These are phyloP conservation scores for Lyophyllum semitale DNA, from an alignment of 768 basidiomycete species.

Conservation along the genomic window DNA sequence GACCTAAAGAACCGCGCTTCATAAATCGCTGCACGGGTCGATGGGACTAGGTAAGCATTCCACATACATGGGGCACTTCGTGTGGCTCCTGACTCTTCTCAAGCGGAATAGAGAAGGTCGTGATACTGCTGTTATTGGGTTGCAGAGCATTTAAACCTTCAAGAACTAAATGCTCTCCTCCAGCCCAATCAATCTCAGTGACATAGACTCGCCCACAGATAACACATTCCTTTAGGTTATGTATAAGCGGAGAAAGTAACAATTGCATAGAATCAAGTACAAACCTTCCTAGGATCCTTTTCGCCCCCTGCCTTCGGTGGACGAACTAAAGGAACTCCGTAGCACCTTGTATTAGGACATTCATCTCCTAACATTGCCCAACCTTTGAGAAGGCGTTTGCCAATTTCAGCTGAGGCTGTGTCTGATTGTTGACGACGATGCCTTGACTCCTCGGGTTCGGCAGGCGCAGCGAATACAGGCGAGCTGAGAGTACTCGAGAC, in stretches of 20 bases:
- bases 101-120: background rate
- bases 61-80: slow-evolving; percentile 11
- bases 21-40: background rate
- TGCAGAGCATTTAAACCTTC: slow-evolving; percentile 4
- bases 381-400: slow-evolving; percentile 72
- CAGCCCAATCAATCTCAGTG: slow-evolving; percentile 52
- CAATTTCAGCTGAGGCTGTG: slow-evolving; percentile 76
- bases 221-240: slow-evolving; percentile 67
- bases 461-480: slow-evolving; percentile 62
- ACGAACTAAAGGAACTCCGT: slow-evolving; percentile 82
- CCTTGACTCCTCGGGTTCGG: slow-evolving; percentile 64
- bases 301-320: slow-evolving; percentile 65
- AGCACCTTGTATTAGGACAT: slow-evolving; percentile 69
- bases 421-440: slow-evolving; percentile 82
- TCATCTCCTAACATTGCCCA: slow-evolving; percentile 93
- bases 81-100: background rate
- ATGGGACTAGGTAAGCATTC: background rate
- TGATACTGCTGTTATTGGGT: background rate
- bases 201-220: slow-evolving; percentile 66
- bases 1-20: background rate
- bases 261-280: slow-evolving; percentile 10
- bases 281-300: slow-evolving; percentile 68
- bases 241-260: background rate
- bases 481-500: slow-evolving; percentile 62
- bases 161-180: slow-evolving; percentile 46